Percentiles rank a stretch among this genome's conserved stretches.
Conservation (phyloP, 169 alveolate species). For the Perkinsus marinus region DNA sequence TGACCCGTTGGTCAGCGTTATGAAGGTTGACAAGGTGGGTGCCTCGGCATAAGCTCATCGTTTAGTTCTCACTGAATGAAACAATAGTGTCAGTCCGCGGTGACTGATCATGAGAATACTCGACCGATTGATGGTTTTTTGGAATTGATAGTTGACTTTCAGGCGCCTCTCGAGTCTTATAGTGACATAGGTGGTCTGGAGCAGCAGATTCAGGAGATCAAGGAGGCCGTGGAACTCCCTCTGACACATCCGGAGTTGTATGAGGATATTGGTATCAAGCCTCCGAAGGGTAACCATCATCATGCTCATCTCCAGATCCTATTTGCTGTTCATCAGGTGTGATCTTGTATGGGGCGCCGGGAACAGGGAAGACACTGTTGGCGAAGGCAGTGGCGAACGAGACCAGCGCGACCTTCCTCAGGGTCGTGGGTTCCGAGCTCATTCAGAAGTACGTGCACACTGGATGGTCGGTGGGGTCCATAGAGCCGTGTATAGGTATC, state of each 20-base stretch:
- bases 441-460: conserved; percentile 94
- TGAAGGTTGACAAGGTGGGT: conserved; percentile 63
- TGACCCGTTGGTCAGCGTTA: conserved; percentile 88
- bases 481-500: neutral
- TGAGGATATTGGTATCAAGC: conserved; percentile 96
- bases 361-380: conserved; percentile 79
- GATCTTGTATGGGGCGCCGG: conserved; percentile 82
- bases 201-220: conserved; percentile 83
- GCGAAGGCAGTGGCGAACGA: conserved; percentile 93
- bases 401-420: conserved; percentile 95
- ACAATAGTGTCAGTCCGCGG: no score
- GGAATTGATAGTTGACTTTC: conserved; percentile 29
- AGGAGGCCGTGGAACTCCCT: conserved; percentile 89
- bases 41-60: neutral
- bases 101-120: no score
- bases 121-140: no score
- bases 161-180: conserved; percentile 98
- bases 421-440: conserved; percentile 97
- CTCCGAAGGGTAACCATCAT: conserved; percentile 74
- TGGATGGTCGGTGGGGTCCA: neutral
- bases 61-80: no score
- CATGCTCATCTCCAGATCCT: neutral
- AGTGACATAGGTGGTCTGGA: conserved; percentile 99
- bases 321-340: conserved; percentile 17
- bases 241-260: conserved; percentile 95